phyloP scores from a whole-genome alignment of 176 grass and related monocot genomes.

The Areca catechu region DNA sequence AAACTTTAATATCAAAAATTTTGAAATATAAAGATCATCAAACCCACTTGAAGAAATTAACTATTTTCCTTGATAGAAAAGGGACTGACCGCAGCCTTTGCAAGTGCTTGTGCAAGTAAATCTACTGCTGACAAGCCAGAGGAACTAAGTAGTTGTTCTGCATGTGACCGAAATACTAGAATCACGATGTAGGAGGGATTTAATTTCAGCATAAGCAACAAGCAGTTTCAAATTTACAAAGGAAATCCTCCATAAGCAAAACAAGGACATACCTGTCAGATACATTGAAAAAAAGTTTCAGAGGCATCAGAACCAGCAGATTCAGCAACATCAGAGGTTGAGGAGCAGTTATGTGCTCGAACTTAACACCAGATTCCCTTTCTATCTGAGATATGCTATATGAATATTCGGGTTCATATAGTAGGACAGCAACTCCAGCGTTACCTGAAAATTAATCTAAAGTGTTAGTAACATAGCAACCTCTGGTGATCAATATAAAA shows the following conservation, averaged over 20 bases:
- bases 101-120: conserved; percentile 88
- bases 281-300: conserved; percentile 72
- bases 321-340: conserved; percentile 79
- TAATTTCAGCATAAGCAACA: neutral
- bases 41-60: neutral
- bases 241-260: neutral
- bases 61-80: no score
- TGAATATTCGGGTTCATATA: conserved; percentile 79
- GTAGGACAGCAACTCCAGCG: conserved; percentile 73
- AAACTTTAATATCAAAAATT: no score
- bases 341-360: conserved; percentile 80
- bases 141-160: conserved; percentile 61
- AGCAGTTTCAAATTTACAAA: neutral
- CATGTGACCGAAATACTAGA: conserved; percentile 82
- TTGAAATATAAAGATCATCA: neutral
- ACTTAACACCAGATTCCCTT: conserved; percentile 82
- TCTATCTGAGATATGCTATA: conserved; percentile 45
- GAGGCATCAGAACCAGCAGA: conserved; percentile 92
- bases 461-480: neutral
- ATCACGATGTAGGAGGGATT: conserved; percentile 54
- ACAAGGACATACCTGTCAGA: conserved; percentile 55
- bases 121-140: conserved; percentile 55
- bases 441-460: conserved; percentile 53
- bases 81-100: conserved; percentile 76
- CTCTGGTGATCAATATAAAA: neutral